phyloP scores from a whole-genome alignment of 768 basidiomycete species.

The Termitomyces sp. region DNA sequence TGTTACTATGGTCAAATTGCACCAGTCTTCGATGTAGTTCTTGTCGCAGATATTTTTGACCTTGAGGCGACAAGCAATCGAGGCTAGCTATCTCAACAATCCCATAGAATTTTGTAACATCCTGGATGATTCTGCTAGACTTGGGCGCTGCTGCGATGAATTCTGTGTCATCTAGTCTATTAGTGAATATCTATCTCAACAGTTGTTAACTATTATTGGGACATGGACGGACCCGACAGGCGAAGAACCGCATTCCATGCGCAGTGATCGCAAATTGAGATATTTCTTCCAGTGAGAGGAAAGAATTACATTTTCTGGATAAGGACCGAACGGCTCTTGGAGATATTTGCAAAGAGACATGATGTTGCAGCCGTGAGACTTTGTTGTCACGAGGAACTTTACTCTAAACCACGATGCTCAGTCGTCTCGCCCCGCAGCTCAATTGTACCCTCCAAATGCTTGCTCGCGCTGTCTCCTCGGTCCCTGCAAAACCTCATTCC shows the following conservation, averaged over 20 bases:
- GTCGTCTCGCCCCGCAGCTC: constrained; percentile 29
- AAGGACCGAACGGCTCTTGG: constrained; percentile 25
- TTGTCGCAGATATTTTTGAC: constrained; percentile 30
- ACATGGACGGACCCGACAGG: constrained; percentile 15
- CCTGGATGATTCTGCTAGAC: constrained; percentile 13
- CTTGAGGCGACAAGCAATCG: constrained; percentile 45
- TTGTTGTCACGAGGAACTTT: constrained; percentile 2
- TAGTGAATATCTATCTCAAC: not conserved
- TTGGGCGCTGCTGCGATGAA: constrained; percentile 23
- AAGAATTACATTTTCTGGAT: constrained; percentile 23
- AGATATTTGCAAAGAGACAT: constrained; percentile 15
- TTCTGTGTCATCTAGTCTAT: constrained; percentile 46
- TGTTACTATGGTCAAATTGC: constrained; percentile 9
- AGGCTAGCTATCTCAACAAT: constrained; percentile 39
- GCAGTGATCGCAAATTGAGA: constrained; percentile 6
- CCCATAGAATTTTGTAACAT: constrained; percentile 46
- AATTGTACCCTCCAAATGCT: constrained; percentile 23
- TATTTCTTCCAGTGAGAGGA: constrained; percentile 9
- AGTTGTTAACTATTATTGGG: not conserved
- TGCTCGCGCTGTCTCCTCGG: constrained; percentile 24
- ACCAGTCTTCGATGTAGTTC: constrained; percentile 39
- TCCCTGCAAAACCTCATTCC: constrained; percentile 22
- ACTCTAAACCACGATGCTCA: constrained; percentile 26
- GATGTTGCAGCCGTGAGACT: constrained; percentile 5
- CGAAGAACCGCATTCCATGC: constrained; percentile 12